A percentile compares a stretch with the other conserved stretches of the same genome.
phyloP scores from a whole-genome alignment of 192 early-diverging fungal species.

The Coemansia brasiliensis region DNA sequence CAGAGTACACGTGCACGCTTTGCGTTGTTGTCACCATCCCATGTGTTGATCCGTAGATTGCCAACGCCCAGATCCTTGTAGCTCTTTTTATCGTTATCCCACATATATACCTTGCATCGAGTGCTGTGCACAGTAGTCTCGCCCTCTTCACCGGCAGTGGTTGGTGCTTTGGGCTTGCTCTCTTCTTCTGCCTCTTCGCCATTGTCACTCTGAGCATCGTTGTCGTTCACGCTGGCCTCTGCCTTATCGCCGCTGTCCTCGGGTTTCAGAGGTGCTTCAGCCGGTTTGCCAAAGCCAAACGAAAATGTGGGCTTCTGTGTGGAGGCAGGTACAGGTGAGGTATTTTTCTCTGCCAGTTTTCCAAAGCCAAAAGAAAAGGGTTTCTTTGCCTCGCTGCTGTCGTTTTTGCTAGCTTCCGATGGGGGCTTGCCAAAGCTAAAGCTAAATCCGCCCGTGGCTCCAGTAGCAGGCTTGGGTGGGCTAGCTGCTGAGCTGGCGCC shows the following conservation, averaged over 20 bases:
- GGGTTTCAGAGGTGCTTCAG: neutral
- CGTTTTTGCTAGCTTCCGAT: conserved; percentile 2
- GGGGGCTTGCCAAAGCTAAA: conserved; percentile 34
- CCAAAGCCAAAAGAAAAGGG: conserved; percentile 44
- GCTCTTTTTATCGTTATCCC: conserved; percentile 27
- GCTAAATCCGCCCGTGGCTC: conserved; percentile 22
- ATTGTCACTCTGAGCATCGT: conserved; percentile 1
- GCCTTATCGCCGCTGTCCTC: conserved; percentile 1
- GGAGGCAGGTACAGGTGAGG: neutral
- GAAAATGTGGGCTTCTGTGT: conserved; percentile 34
- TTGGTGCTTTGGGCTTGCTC: conserved; percentile 10
- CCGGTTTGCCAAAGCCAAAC: conserved; percentile 38
- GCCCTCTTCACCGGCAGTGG: conserved; percentile 50
- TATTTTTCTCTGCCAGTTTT: neutral
- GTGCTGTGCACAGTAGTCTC: conserved; percentile 44
- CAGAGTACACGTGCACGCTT: conserved; percentile 45
- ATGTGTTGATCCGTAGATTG: conserved; percentile 43
- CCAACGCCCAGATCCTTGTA: conserved; percentile 52
- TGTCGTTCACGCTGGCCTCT: conserved; percentile 1
- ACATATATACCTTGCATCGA: conserved; percentile 46
- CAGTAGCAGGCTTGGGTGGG: conserved; percentile 3
- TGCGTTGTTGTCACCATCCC: conserved; percentile 8
- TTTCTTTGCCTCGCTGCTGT: conserved; percentile 16
- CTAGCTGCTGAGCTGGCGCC: neutral
- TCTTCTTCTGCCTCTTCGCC: conserved; percentile 2